These are phyloP conservation scores for Emericellopsis cladophorae DNA, from an alignment of 2,329 filamentous ascomycete genomes.

Conservation along the genomic window DNA sequence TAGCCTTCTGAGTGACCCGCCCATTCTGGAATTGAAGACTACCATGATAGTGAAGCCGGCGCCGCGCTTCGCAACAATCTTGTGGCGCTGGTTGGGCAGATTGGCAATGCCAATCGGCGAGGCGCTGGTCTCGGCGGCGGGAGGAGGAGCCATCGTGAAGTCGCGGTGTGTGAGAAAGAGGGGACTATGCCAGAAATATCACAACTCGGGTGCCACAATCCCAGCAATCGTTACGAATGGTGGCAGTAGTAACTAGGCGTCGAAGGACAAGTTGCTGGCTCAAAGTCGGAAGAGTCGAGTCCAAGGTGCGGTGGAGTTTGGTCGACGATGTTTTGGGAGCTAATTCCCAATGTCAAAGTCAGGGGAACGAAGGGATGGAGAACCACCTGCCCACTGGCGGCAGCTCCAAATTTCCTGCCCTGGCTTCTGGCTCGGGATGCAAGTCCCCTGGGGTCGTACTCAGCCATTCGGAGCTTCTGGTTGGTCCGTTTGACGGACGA, in stretches of 20 bases:
- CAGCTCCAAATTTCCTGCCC: conserved; percentile 15
- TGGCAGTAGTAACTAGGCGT: background rate
- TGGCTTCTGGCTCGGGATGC: conserved; percentile 7
- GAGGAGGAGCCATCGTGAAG: conserved; percentile 41
- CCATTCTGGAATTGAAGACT: conserved; percentile 13
- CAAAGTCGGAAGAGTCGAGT: background rate
- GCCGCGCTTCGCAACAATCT: conserved; percentile 71
- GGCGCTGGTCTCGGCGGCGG: conserved; percentile 39
- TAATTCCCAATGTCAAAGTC: conserved; percentile 9
- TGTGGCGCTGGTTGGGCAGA: conserved; percentile 62
- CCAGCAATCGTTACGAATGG: too few relatives aligned
- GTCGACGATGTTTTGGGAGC: conserved; percentile 2
- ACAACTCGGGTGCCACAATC: background rate
- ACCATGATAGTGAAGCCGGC: conserved; percentile 99
- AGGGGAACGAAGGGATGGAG: conserved; percentile 17
- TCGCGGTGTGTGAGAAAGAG: conserved; percentile 3
- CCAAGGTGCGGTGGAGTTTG: background rate
- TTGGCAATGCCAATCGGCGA: conserved; percentile 65
- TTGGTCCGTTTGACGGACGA: conserved; percentile 11
- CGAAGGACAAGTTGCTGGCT: background rate
- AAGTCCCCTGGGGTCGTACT: conserved; percentile 1
- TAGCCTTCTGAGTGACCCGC: background rate
- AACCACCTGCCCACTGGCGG: background rate
- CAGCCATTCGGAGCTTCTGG: conserved; percentile 6
- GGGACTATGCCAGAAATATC: conserved; percentile 1